Evolutionary conservation across 2,329 filamentous ascomycete genomes (phyloP), one percentile per base, ranked within the genome.

Genomic region (Grosmannia clavigera): DNA sequence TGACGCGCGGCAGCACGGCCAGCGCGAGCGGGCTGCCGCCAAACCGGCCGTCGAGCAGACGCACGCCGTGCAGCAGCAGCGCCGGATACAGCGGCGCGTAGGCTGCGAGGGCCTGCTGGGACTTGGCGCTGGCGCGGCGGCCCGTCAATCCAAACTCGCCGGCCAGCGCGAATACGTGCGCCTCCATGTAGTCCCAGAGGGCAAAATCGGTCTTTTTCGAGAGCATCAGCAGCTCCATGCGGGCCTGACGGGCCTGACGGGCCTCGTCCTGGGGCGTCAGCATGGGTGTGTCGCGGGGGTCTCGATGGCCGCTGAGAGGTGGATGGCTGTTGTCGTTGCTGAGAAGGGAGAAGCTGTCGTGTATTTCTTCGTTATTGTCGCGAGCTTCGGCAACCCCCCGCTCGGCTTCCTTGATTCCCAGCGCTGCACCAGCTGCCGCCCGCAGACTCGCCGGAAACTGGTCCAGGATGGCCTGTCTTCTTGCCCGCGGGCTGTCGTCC

Each of bases 111-210:
- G 33, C 33, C 33, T 10, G 9, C 33, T 35, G 33, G 31, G 31
- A 5, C 31, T 68, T 54, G 81, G 70, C 5, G 9, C 6, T 27
- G 27, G 51, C 14, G 2, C 16, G n/a, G 33, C 10, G 22, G 33
- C 2, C 9, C 50, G 6, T 3, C 43, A 65, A 33, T 4, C 62
- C 61, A 4, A 90, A 71, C 61, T 74, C 78, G 3, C 71, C 68
- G 0, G 86, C 78, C 63, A 85, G 71, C 1, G 78, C 75, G 65
- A 91, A 88, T 14, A 91, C 83, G 57, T 90, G 80, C 5, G 74
- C 69, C 62, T 89, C 82, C 68, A 92, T 75, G 3, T 86, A 70
- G 7, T 81, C 70, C 86, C 87, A 91, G 11, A 90, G 74, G 57
- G 82, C 81, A 25, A 78, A 72, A 65, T 92, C 88, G 0, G 81